Conservation (phyloP, 83 land plant genomes). For the Diphasiastrum complanatum region DNA sequence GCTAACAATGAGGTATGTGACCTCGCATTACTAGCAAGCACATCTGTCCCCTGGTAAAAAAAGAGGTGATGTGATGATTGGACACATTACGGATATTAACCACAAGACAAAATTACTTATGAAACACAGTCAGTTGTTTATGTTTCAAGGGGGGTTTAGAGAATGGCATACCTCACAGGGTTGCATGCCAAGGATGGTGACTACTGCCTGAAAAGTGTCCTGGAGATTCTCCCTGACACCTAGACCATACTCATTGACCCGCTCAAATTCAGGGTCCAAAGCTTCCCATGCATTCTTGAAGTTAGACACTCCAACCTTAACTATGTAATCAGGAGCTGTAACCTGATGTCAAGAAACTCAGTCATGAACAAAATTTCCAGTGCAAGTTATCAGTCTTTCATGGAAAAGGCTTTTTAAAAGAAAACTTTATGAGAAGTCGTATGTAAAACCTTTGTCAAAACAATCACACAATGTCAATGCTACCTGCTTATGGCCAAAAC, state of each 20-base stretch:
- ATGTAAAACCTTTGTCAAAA: too few relatives aligned
- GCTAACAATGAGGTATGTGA: conserved; percentile 83
- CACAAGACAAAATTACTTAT: neutral
- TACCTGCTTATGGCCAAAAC: too few relatives aligned
- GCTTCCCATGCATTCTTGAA: conserved; percentile 93
- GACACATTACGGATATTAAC: neutral
- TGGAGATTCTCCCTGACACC: conserved; percentile 75
- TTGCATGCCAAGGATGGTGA: conserved; percentile 83
- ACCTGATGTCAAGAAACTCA: conserved; percentile 32
- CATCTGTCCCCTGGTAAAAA: conserved; percentile 71
- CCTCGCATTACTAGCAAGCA: conserved; percentile 72
- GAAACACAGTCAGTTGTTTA: too few relatives aligned
- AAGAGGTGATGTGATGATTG: neutral
- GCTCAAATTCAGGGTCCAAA: conserved; percentile 60
- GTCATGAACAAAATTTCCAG: too few relatives aligned
- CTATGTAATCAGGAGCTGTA: conserved; percentile 76
- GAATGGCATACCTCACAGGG: conserved; percentile 91
- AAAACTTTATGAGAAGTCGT: too few relatives aligned
- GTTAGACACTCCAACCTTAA: conserved; percentile 68
- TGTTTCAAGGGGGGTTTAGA: too few relatives aligned
- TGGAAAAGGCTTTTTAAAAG: too few relatives aligned
- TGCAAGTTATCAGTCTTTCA: too few relatives aligned
- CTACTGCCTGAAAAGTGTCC: conserved; percentile 81
- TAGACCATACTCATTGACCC: conserved; percentile 89
- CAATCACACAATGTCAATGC: too few relatives aligned